Evolutionary conservation across 1,139 yeast species (phyloP), one percentile per base, ranked within the genome.

Genomic region (Williopsis jadinii): DNA sequence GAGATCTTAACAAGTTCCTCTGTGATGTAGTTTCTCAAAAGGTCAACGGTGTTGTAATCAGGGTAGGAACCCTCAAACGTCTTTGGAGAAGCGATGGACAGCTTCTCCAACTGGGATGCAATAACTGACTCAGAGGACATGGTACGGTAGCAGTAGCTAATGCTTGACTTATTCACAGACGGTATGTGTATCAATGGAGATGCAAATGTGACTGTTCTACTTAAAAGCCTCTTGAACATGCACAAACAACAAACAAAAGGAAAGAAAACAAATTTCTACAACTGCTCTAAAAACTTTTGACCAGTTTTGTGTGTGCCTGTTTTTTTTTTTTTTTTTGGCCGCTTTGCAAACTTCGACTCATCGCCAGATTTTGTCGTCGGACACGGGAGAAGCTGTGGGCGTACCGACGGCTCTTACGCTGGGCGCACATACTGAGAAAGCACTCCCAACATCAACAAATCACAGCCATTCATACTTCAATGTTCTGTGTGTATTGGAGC

Each of bases 21-120:
- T 39, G 96, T 70, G 60, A 94, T 86, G 65, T 86, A 88, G 62
- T 88, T 85, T 71, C 97, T 84, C 72, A 84, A 78, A 34, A 86
- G 71, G 58, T 88, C 97, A 49, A 80, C 76, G 6, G 88, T 80
- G 62, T 85, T 87, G 59, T 69, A 70, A 39, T 73, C 76, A n/a
- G 95, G 94, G 55, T 66, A 73, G 0, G 95, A 79, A 35, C 71
- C 75, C 33, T 70, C 70, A 46, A 58, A 61, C 8, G 36, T 43
- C 8, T 56, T 54, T 30, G 71, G 71, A n/a, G 56, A 46, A 30
- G 54, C 44, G 41, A 67, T 48, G 11, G 64, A 56, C 37, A 67
- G 52, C 37, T 58, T 52, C 37, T 54, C 47, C 28, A 67, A 50
- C 41, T 60, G 56, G 26, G 53, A 37, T 15, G 54, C 37, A 34